These are phyloP conservation scores for Capsicum chinense DNA, from an alignment of 257 asterid species.

Conservation along the genomic window DNA sequence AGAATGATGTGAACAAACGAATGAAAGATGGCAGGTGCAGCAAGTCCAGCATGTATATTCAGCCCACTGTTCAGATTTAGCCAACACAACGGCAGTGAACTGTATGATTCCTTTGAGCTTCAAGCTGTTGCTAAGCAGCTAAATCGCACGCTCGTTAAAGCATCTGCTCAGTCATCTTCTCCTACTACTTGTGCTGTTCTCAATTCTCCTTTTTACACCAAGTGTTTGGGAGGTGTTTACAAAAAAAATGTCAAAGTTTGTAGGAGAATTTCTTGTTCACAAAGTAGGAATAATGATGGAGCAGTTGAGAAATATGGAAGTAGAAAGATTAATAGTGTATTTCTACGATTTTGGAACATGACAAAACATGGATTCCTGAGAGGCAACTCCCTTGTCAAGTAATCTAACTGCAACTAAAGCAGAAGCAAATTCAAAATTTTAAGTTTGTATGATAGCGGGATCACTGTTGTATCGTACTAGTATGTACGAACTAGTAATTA, in stretches of 20 bases:
- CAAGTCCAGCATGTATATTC: slow-evolving; percentile 24
- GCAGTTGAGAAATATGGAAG: slow-evolving; percentile 18
- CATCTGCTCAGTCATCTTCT: slow-evolving; percentile 41
- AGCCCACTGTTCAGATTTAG: slow-evolving; percentile 42
- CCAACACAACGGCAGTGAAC: slow-evolving; percentile 56
- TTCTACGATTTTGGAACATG: slow-evolving; percentile 30
- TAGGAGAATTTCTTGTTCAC: slow-evolving; percentile 46
- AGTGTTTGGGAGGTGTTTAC: slow-evolving; percentile 43
- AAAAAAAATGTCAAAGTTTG: slow-evolving; percentile 44
- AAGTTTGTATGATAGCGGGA: no score
- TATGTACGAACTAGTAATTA: no score
- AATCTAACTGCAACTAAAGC: neutral
- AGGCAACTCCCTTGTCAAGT: neutral
- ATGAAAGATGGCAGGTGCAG: neutral
- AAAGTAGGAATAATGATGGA: slow-evolving; percentile 12
- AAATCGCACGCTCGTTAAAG: slow-evolving; percentile 52
- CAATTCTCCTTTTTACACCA: slow-evolving; percentile 42
- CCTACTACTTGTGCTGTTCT: slow-evolving; percentile 34
- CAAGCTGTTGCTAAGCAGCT: slow-evolving; percentile 60
- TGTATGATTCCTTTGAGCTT: slow-evolving; percentile 66
- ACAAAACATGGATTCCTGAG: neutral
- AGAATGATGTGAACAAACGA: neutral
- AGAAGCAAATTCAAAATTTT: neutral
- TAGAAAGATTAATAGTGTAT: neutral
- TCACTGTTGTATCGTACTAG: no score